These are phyloP conservation scores for Penicillium palitans DNA, from an alignment of 2,329 filamentous ascomycete genomes.

Conservation along the genomic window DNA sequence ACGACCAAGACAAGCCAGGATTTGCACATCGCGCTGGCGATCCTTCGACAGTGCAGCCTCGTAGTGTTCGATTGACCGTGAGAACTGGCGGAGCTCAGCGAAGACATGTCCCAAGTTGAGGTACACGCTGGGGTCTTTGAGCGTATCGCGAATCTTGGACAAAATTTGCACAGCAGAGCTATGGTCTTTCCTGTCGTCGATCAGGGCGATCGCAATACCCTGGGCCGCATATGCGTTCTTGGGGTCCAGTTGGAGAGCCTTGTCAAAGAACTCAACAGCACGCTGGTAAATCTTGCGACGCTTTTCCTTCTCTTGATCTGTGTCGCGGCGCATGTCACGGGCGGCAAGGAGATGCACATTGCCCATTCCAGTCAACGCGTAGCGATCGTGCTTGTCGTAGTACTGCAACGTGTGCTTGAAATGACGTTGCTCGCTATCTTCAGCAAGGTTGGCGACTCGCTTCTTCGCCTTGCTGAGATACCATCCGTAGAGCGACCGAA, in stretches of 20 bases:
- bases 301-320: constrained; percentile 87
- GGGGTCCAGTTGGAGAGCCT: constrained; percentile 89
- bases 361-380: constrained; percentile 94
- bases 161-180: constrained; percentile 81
- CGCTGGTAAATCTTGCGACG: constrained; percentile 82
- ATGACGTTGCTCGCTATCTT: constrained; percentile 89
- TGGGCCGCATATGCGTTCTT: constrained; percentile 96
- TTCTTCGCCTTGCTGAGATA: constrained; percentile 89
- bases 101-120: constrained; percentile 94
- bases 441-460: constrained; percentile 73
- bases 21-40: constrained; percentile 72
- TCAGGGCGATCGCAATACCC: constrained; percentile 88
- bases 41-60: constrained; percentile 80
- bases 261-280: constrained; percentile 97
- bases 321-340: constrained; percentile 89
- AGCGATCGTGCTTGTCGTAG: constrained; percentile 97
- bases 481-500: constrained; percentile 92
- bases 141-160: constrained; percentile 82
- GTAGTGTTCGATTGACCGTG: constrained; percentile 90
- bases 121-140: constrained; percentile 84
- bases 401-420: constrained; percentile 95
- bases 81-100: constrained; percentile 84
- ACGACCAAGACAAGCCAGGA: constrained; percentile 81
- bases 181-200: constrained; percentile 91
- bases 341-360: constrained; percentile 88